phyloP scores from a whole-genome alignment of 768 basidiomycete species.

The Baorangia bicolor region DNA sequence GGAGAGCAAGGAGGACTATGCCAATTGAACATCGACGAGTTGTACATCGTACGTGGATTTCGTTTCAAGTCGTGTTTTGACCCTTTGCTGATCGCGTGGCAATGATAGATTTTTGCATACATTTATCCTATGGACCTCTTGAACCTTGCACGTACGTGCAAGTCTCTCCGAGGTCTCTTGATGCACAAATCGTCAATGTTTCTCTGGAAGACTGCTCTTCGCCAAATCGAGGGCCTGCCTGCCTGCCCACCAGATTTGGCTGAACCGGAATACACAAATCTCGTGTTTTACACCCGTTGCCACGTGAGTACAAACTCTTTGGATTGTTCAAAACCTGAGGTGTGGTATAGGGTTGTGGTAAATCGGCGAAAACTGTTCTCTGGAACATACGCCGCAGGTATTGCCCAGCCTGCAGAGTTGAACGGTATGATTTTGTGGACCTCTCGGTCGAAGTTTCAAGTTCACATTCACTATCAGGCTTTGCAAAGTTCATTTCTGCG shows the following conservation, averaged over 20 bases:
- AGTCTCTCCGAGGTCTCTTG: constrained; percentile 38
- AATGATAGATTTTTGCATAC: constrained; percentile 39
- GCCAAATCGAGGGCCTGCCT: constrained; percentile 39
- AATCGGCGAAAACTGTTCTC: constrained; percentile 4
- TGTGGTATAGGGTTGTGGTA: constrained; percentile 9
- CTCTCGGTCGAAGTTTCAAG: not conserved
- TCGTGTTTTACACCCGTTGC: constrained; percentile 36
- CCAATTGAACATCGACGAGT: constrained; percentile 21
- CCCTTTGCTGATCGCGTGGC: not conserved
- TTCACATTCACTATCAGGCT: constrained; percentile 3
- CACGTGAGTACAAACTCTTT: constrained; percentile 8
- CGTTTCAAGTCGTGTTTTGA: not conserved
- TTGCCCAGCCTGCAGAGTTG: constrained; percentile 11
- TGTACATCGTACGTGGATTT: constrained; percentile 17
- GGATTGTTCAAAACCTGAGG: not conserved
- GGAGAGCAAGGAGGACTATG: constrained; percentile 3
- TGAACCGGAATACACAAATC: constrained; percentile 45
- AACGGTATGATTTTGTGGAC: constrained; percentile 3
- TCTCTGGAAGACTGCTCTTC: constrained; percentile 29
- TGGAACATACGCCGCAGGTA: constrained; percentile 22
- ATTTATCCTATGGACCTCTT: constrained; percentile 35
- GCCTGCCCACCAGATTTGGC: constrained; percentile 43
- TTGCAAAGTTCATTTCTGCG: not conserved
- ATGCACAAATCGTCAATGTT: constrained; percentile 31
- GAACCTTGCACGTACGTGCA: constrained; percentile 43